Base-by-base conservation (phyloP, 176 grass and related monocot species). In the Urochloa ruziziensis region DNA sequence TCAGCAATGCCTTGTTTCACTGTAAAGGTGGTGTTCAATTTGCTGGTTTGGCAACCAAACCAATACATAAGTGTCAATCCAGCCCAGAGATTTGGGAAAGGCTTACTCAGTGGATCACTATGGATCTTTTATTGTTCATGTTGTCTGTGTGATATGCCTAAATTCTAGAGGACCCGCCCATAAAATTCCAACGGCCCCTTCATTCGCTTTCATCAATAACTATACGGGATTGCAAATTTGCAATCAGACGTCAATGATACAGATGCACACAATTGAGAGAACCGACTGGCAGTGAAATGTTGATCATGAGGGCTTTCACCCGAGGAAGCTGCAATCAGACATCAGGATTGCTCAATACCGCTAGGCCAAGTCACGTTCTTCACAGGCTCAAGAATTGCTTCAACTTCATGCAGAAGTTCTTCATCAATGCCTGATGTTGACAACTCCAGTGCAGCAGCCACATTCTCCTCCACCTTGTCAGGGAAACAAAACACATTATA, bases 321-420 rank as follows among this genome's bases (percentile, higher is more conserved):
- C 0, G 34, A 13, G 1, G 9, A 69, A 44, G 29, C 49, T 53
- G 25, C 21, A 70, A 47, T 23, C 11, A 39, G 37, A 71, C 33
- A 69, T 94, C 78, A 91, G 1, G 62, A 83, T 71, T 92, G 83
- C 82, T 90, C 24, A 73, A 98, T 89, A 32, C 96, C 96, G 74
- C 93, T 98, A 14, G 89, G 68, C 96, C 96, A 98, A 0, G 91
- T 98, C 72, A 93, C 67, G 68, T 94, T 95, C 78, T 98, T 98
- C 46, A 95, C 93, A 36, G 91, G 91, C 68, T 87, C 53, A n/a
- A 95, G 51, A 66, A 95, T 90, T 75, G 73, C 88, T 90, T 93
- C 87, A 13, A 98, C 83, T 73, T 98, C 93, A 28, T 28, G 85
- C 70, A 95, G 25, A 54, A 94, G 91, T 28, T 92, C 89, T 66